Evolutionary conservation across 495 filamentous ascomycete genomes (phyloP), one percentile per base, ranked within the genome.

Genomic region (Aspergillus coremiiformis): DNA sequence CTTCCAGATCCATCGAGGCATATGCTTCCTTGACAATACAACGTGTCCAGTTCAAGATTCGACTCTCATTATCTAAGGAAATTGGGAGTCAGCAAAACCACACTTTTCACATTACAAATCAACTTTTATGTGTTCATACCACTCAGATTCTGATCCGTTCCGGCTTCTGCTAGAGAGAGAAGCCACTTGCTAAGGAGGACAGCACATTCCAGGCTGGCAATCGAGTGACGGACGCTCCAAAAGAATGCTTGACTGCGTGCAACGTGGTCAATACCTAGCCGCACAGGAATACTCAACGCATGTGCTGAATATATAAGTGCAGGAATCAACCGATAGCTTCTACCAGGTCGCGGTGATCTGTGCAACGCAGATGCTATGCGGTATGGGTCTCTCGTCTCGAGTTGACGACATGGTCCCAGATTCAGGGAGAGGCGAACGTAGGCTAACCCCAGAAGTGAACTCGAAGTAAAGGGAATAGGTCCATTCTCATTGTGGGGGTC

Each of bases 131-230:
- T 29, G 21, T 19, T 37, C 59, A 43, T 61, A 72, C 69, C 66
- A 43, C 67, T 70, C 14, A 68, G 47, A 4, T 48, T 58, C 22
- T 68, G 68, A 33, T 66, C 62, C 3, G 54, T 57, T 0, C 59
- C 63, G 0, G 65, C 58, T 43, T 69, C 66, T 1, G 63, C 60
- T 39, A 71, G 44, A 1, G 62, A 69, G 21, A 71, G 59, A 10
- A 80, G 64, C 77, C 75, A 78, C 55, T 77, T 72, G 50, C 71
- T 75, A 0, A 77, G 57, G 9, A 77, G 53, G 4, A 77, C 63
- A 0, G 72, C 76, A 46, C 72, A 78, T 54, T 78, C 74, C 10
- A 77, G 60, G 47, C 69, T 73, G 7, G 68, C 72, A 14, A 77
- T 61, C 0, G 74, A 75, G 54, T 78, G 74, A 19, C 71, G 67